Base-by-base conservation (phyloP, 495 filamentous ascomycete species). In the Physcia stellaris region DNA sequence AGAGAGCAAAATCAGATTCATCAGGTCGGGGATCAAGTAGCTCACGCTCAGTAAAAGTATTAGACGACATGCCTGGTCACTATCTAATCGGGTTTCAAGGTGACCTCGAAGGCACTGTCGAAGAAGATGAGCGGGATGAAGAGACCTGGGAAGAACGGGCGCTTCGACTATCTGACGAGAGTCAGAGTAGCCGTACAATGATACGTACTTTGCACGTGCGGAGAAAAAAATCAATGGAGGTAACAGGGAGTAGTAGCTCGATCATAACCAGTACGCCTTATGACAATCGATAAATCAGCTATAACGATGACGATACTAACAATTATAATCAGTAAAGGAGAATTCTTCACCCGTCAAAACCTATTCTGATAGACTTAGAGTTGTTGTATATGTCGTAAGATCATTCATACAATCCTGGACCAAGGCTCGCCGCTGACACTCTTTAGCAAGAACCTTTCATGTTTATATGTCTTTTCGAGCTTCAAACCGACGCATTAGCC, bases 391-490 rank as follows among this genome's bases (percentile, higher is more conserved):
- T 46, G 62, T 76, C 40, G 68, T 73, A 35, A 35, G 33, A n/a
- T 35, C 40, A n/a, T n/a, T n/a, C n/a, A n/a, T n/a, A n/a, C n/a
- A n/a, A n/a, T n/a, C n/a, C n/a, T n/a, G n/a, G n/a, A n/a, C n/a
- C n/a, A n/a, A n/a, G n/a, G n/a, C n/a, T n/a, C n/a, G n/a, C n/a
- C n/a, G n/a, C n/a, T n/a, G n/a, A n/a, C n/a, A n/a, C n/a, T n/a
- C n/a, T n/a, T 7, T 28, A 66, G 60, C 77, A 84, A 48, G 74
- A 71, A 52, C 90, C 90, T 2, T 95, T 96, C 59, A 80, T 94
- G 39, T 94, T 85, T 56, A 78, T 83, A 4, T 83, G 96, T 48
- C 66, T 98, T 12, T 95, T 96, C 60, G 68, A 81, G 32, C 67
- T 76, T 10, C 61, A 64, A 27, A 80, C 85, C 1, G 67, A 73